Conservation (phyloP, 1,284 basidiomycete genomes). For the Leccinum subrobustum region DNA sequence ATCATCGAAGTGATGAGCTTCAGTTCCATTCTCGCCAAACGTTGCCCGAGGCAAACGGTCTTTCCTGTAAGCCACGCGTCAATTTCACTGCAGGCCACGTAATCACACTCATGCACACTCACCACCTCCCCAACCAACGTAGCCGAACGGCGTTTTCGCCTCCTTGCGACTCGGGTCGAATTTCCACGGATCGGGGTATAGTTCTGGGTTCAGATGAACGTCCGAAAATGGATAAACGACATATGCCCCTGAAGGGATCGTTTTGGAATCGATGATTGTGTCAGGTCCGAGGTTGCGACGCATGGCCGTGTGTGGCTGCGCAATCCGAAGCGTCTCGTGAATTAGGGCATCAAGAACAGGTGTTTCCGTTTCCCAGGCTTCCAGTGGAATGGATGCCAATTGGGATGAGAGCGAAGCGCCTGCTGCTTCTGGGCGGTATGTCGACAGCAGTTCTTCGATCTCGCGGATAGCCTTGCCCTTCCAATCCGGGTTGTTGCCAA, state of each 20-base stretch:
- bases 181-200: slow-evolving; percentile 72
- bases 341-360: slow-evolving; percentile 70
- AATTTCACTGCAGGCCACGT: slow-evolving; percentile 18
- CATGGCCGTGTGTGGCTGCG: slow-evolving; percentile 77
- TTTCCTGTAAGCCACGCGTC: slow-evolving; percentile 46
- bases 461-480: slow-evolving; percentile 53
- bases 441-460: slow-evolving; percentile 59
- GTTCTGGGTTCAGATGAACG: slow-evolving; percentile 64
- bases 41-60: slow-evolving; percentile 64
- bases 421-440: slow-evolving; percentile 33
- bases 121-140: slow-evolving; percentile 79
- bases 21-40: slow-evolving; percentile 67
- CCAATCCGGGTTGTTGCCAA: slow-evolving; percentile 65
- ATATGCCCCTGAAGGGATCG: slow-evolving; percentile 66
- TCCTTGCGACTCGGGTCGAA: slow-evolving; percentile 63
- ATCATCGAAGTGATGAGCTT: slow-evolving; percentile 67
- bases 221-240: slow-evolving; percentile 76
- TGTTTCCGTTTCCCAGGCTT: slow-evolving; percentile 63
- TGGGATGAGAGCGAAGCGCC: slow-evolving; percentile 41
- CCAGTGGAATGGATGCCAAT: slow-evolving; percentile 61
- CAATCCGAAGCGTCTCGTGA: slow-evolving; percentile 69
- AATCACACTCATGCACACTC: slow-evolving; percentile 29
- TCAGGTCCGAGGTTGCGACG: slow-evolving; percentile 70
- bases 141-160: slow-evolving; percentile 52
- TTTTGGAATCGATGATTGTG: slow-evolving; percentile 59